A percentile compares a stretch with the other conserved stretches of the same genome.
Conservation (phyloP, 164 flowering plant genomes). For the Stephania yunnanensis region DNA sequence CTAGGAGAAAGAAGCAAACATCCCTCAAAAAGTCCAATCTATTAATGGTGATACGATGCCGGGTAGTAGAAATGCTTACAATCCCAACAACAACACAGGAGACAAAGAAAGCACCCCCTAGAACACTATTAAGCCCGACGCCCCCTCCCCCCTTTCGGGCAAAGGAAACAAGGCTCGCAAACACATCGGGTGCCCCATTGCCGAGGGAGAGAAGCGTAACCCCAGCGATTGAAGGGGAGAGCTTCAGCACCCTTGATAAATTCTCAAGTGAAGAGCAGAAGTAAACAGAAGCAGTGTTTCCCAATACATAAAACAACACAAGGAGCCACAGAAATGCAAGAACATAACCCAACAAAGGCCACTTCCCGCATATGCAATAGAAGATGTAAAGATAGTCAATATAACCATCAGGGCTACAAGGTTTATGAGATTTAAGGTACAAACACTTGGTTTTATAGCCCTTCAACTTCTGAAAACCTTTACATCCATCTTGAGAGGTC, state of each 20-base stretch:
- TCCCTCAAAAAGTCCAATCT: constrained; percentile 51
- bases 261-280: constrained; percentile 68
- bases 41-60: constrained; percentile 24
- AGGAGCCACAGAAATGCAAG: constrained; percentile 47
- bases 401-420: constrained; percentile 52
- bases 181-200: constrained; percentile 86
- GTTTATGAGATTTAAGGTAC: constrained; percentile 33
- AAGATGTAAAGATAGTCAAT: constrained; percentile 53
- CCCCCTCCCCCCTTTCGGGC: constrained; percentile 31
- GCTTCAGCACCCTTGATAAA: constrained; percentile 38
- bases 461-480: constrained; percentile 19
- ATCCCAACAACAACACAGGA: constrained; percentile 67
- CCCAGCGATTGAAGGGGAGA: constrained; percentile 75
- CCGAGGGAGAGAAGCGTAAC: constrained; percentile 80
- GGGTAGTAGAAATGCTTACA: constrained; percentile 31
- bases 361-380: constrained; percentile 49
- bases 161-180: constrained; percentile 61
- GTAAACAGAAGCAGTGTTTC: constrained; percentile 66
- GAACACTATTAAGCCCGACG: constrained; percentile 60
- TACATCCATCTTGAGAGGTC: constrained; percentile 16
- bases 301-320: constrained; percentile 63
- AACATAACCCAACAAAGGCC: constrained; percentile 29
- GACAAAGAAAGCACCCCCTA: constrained; percentile 72
- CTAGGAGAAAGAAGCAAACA: constrained; percentile 43
- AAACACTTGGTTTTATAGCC: constrained; percentile 36